phyloP scores from a whole-genome alignment of 2,329 filamentous ascomycete genomes.

The Xylariomycetidae sp. region DNA sequence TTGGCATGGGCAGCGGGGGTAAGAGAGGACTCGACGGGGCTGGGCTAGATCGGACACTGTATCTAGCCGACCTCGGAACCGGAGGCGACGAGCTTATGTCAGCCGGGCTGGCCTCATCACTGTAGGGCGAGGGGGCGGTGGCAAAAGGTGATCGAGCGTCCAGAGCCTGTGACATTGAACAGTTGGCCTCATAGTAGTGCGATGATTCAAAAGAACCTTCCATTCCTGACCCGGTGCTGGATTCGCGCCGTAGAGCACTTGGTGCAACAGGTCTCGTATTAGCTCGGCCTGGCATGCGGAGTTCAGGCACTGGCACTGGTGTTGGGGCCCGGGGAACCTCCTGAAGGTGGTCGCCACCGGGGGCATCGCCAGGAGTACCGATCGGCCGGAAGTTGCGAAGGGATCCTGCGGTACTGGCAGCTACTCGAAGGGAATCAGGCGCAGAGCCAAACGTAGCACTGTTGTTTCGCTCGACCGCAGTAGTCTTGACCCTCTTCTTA shows the following conservation, averaged over 20 bases:
- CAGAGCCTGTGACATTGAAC: conserved; percentile 38
- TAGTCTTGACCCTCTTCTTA: conserved; percentile 78
- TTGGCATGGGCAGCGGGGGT: conserved; percentile 56
- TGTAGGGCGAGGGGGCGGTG: conserved; percentile 41
- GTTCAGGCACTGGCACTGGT: conserved; percentile 55
- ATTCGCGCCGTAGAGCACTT: conserved; percentile 57
- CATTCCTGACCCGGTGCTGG: conserved; percentile 49
- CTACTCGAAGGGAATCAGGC: conserved; percentile 79
- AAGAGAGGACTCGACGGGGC: conserved; percentile 77
- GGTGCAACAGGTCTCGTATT: conserved; percentile 31
- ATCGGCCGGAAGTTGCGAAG: conserved; percentile 79
- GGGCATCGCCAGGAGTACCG: conserved; percentile 41
- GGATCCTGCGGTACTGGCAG: conserved; percentile 84
- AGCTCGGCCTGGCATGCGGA: conserved; percentile 22
- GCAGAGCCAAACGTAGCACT: conserved; percentile 67
- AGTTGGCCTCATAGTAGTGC: conserved; percentile 28
- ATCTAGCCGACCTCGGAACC: conserved; percentile 58
- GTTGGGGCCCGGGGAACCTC: conserved; percentile 74
- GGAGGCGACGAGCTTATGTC: conserved; percentile 91
- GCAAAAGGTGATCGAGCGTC: conserved; percentile 53
- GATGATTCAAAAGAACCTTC: conserved; percentile 26
- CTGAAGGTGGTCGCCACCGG: conserved; percentile 53
- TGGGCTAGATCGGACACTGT: conserved; percentile 51
- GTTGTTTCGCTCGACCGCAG: conserved; percentile 66
- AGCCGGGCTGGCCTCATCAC: conserved; percentile 64